Percentiles rank a stretch among this genome's conserved stretches.
Conservation (phyloP, 106 monocot genomes). For the Dioscorea alata region DNA sequence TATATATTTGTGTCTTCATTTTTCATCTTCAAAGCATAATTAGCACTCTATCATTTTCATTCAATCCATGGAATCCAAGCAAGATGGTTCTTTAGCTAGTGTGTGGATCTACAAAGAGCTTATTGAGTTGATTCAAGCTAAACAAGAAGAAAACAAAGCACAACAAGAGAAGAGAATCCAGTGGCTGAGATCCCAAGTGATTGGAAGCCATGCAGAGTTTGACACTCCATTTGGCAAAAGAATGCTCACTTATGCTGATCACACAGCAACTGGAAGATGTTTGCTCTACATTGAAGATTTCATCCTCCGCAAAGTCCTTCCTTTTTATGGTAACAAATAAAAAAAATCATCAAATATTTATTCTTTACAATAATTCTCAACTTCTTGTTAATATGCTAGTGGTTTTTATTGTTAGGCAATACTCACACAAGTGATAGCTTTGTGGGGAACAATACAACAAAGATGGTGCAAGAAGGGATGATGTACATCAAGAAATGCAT, state of each 20-base stretch:
- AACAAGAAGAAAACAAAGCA: not conserved
- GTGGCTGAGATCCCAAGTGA: conserved; percentile 36
- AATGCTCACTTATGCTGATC: conserved; percentile 36
- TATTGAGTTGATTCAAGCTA: not conserved
- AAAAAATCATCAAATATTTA: no score
- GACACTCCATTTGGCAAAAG: conserved; percentile 35
- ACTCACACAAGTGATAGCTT: conserved; percentile 46
- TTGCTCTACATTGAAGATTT: conserved; percentile 36
- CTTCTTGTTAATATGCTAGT: not conserved
- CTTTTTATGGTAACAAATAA: conserved; percentile 38
- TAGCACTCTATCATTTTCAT: not conserved
- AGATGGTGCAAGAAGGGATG: conserved; percentile 18
- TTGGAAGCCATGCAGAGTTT: conserved; percentile 27
- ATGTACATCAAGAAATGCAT: conserved; percentile 41
- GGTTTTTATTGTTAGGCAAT: conserved; percentile 17
- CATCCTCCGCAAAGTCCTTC: conserved; percentile 37
- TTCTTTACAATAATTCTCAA: not conserved
- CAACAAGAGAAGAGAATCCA: conserved; percentile 1
- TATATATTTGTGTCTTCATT: not conserved
- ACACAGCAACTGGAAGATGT: conserved; percentile 39
- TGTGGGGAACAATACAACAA: conserved; percentile 26
- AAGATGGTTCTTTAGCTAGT: not conserved
- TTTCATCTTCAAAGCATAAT: not conserved
- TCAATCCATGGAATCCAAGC: not conserved
- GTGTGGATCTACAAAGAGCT: not conserved